Evolutionary conservation across 2,329 filamentous ascomycete species (phyloP).

Genomic region (Pseudogymnoascus sp.): DNA sequence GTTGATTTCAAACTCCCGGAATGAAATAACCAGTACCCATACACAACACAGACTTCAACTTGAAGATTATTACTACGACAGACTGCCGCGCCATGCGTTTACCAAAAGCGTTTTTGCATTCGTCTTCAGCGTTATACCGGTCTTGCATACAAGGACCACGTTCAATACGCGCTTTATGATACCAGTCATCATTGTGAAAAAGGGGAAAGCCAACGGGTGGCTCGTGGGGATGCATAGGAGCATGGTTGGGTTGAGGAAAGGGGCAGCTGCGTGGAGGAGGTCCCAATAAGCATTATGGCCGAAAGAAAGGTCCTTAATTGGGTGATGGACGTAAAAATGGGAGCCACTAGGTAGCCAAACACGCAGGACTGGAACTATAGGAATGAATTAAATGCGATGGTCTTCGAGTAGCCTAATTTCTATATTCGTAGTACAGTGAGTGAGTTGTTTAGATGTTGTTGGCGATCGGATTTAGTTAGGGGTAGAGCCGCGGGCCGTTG

Average conservation of each 20-base stretch:
- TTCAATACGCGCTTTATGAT: conserved; percentile 8
- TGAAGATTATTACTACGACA: conserved; percentile 4
- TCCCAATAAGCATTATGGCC: not conserved
- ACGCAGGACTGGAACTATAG: not conserved
- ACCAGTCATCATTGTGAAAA: not conserved
- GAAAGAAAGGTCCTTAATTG: not conserved
- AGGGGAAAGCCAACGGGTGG: not conserved
- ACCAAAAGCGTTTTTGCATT: conserved; percentile 5
- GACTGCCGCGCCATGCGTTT: conserved; percentile 2
- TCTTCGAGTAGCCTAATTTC: not conserved
- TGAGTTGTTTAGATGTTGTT: not conserved
- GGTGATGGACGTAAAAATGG: not conserved
- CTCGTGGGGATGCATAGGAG: not conserved
- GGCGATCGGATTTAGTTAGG: not conserved
- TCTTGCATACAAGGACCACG: not conserved
- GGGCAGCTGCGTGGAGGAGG: not conserved
- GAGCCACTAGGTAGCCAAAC: conserved; percentile 4
- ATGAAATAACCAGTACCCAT: not conserved
- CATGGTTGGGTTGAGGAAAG: not conserved
- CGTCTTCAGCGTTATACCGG: conserved; percentile 6
- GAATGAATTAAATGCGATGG: not conserved
- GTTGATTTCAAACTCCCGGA: conserved; percentile 21
- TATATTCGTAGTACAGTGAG: not conserved
- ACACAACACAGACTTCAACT: not conserved
- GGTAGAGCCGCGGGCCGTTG: not conserved